These are phyloP conservation scores for Suillus subluteus DNA, from an alignment of 768 basidiomycete genomes.

Conservation along the genomic window DNA sequence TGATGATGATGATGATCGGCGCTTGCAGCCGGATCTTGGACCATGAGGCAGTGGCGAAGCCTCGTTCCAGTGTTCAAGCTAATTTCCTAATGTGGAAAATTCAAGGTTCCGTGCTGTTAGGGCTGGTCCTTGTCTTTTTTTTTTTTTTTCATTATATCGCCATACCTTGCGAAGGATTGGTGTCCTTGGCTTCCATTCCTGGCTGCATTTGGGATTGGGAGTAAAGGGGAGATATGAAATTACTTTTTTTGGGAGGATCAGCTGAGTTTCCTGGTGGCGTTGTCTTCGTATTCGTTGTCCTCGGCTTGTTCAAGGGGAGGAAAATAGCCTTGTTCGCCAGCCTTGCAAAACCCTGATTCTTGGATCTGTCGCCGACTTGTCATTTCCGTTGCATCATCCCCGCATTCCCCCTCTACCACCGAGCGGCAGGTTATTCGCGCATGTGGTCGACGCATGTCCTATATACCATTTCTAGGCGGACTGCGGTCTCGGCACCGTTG, in stretches of 20 bases:
- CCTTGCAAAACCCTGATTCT: neutral
- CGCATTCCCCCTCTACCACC: neutral
- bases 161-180: neutral
- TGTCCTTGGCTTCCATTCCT: neutral
- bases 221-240: neutral
- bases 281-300: neutral
- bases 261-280: neutral
- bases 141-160: neutral
- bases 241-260: neutral
- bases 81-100: neutral
- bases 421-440: neutral
- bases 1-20: neutral
- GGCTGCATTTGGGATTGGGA: neutral
- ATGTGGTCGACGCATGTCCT: neutral
- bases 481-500: neutral
- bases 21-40: conserved; percentile 6
- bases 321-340: neutral
- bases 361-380: neutral
- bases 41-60: conserved; percentile 1
- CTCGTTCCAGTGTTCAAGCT: conserved; percentile 3
- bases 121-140: neutral
- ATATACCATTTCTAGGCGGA: neutral
- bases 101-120: conserved; percentile 1
- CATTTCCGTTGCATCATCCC: neutral
- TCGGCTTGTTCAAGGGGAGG: neutral